A percentile compares a stretch with the other conserved stretches of the same genome.
phyloP scores from a whole-genome alignment of 768 basidiomycete genomes.

The Psilocybe cubensis region DNA sequence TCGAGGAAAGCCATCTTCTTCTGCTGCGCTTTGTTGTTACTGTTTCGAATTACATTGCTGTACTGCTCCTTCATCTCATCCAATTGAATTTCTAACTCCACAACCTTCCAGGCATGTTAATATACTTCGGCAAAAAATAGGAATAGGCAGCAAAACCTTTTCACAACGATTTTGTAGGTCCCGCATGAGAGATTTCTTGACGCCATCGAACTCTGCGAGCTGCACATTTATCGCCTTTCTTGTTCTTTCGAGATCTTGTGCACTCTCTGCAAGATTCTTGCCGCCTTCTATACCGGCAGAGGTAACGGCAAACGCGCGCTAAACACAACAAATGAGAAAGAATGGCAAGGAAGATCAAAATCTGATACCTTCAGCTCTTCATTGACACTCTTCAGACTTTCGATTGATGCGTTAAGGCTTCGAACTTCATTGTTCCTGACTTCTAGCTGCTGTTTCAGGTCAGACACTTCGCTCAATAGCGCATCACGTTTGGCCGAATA shows the following conservation, averaged over 20 bases:
- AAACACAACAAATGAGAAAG: conserved; percentile 8
- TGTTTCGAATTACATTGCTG: conserved; percentile 97
- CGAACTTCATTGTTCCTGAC: conserved; percentile 82
- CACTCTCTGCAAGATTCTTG: conserved; percentile 95
- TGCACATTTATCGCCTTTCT: conserved; percentile 98
- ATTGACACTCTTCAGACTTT: conserved; percentile 93
- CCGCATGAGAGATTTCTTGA: conserved; percentile 98
- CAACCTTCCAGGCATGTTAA: conserved; percentile 62
- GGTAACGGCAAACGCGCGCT: conserved; percentile 97
- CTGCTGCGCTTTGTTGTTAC: conserved; percentile 97
- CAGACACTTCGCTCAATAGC: conserved; percentile 79
- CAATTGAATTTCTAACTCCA: conserved; percentile 97
- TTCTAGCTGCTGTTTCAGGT: conserved; percentile 91
- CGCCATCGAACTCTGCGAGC: conserved; percentile 96
- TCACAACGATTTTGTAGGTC: conserved; percentile 99
- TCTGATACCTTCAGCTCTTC: conserved; percentile 98
- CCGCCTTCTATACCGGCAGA: conserved; percentile 97
- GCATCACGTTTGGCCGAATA: conserved; percentile 93
- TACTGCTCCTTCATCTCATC: conserved; percentile 99
- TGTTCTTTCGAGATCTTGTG: conserved; percentile 95
- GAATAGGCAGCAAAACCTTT: conserved; percentile 63
- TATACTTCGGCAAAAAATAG: not conserved
- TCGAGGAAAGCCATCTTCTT: conserved; percentile 99
- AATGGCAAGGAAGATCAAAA: conserved; percentile 11
- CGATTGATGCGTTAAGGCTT: conserved; percentile 81